These are phyloP conservation scores for Apiotrichum akiyoshidainum DNA, from an alignment of 1,284 basidiomycete species.

Conservation along the genomic window DNA sequence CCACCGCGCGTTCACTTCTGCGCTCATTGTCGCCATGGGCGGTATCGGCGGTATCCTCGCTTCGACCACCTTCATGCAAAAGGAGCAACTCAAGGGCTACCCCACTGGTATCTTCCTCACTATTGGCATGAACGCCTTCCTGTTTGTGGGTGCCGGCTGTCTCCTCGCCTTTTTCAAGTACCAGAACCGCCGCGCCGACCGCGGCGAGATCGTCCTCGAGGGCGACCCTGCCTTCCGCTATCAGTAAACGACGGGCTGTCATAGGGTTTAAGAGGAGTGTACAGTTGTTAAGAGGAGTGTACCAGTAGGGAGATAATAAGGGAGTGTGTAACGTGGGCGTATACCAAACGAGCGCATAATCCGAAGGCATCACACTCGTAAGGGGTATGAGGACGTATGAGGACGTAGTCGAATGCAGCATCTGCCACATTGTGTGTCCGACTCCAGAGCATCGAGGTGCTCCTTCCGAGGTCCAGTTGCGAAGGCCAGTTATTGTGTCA, in stretches of 20 bases:
- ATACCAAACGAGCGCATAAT: too few relatives aligned
- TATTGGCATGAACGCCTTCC: constrained; percentile 11
- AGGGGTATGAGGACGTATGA: too few relatives aligned
- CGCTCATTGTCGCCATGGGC: constrained; percentile 20
- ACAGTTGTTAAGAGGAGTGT: neutral
- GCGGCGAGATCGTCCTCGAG: constrained; percentile 12
- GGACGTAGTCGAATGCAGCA: too few relatives aligned
- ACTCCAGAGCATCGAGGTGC: too few relatives aligned
- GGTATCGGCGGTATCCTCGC: constrained; percentile 24
- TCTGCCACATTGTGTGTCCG: too few relatives aligned
- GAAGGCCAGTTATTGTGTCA: too few relatives aligned
- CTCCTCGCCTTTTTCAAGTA: constrained; percentile 11
- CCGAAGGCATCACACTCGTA: too few relatives aligned
- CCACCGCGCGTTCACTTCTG: constrained; percentile 39
- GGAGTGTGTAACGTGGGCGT: too few relatives aligned
- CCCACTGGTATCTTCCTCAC: constrained; percentile 20
- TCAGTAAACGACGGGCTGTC: neutral
- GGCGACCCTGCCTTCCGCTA: constrained; percentile 5
- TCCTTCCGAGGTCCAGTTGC: too few relatives aligned
- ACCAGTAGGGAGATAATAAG: neutral
- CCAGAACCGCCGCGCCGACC: constrained; percentile 17
- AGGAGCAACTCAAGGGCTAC: constrained; percentile 17
- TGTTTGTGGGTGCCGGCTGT: neutral
- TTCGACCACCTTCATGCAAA: constrained; percentile 17
- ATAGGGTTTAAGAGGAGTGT: neutral